A percentile compares a stretch with the other conserved stretches of the same genome.
Evolutionary conservation across 2,329 filamentous ascomycete genomes (phyloP).

Genomic region (Calonectria leucothoes): DNA sequence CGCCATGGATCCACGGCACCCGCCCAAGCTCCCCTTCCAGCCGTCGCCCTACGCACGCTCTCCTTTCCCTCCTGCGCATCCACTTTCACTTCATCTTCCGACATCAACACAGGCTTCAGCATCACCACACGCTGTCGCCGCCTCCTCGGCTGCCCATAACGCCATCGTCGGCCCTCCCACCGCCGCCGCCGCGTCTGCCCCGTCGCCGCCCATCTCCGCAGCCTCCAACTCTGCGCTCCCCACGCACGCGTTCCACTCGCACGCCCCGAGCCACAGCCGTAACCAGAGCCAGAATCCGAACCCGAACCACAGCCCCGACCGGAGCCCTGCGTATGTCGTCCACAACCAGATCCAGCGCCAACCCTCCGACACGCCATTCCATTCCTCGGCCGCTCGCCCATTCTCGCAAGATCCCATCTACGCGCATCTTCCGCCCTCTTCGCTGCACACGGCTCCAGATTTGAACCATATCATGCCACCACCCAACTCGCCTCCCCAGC

Average conservation of each 20-base stretch:
- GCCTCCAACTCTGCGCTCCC: slow-evolving; percentile 27
- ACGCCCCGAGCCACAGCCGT: slow-evolving; percentile 36
- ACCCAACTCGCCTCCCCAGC: slow-evolving; percentile 56
- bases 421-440: slow-evolving; percentile 59
- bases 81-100: slow-evolving; percentile 24
- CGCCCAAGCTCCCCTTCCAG: slow-evolving; percentile 47
- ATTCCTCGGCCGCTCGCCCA: slow-evolving; percentile 46
- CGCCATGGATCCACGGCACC: slow-evolving; percentile 47
- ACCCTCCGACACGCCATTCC: slow-evolving; percentile 58
- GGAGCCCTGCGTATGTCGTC: slow-evolving; percentile 45
- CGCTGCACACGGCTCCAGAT: slow-evolving; percentile 52
- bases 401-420: slow-evolving; percentile 49
- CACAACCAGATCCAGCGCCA: slow-evolving; percentile 47
- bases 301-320: slow-evolving; percentile 38
- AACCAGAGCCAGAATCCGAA: slow-evolving; percentile 32
- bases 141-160: slow-evolving; percentile 15
- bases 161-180: slow-evolving; percentile 27
- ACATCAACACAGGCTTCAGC: slow-evolving; percentile 29
- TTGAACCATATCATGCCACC: slow-evolving; percentile 59
- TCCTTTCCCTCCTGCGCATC: slow-evolving; percentile 42
- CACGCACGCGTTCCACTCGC: slow-evolving; percentile 34
- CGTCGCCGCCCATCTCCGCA: slow-evolving; percentile 21
- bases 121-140: slow-evolving; percentile 24
- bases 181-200: slow-evolving; percentile 7
- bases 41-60: slow-evolving; percentile 46